These are phyloP conservation scores for Plasmodium vinckei DNA, from an alignment of 169 alveolate species.

Conservation along the genomic window DNA sequence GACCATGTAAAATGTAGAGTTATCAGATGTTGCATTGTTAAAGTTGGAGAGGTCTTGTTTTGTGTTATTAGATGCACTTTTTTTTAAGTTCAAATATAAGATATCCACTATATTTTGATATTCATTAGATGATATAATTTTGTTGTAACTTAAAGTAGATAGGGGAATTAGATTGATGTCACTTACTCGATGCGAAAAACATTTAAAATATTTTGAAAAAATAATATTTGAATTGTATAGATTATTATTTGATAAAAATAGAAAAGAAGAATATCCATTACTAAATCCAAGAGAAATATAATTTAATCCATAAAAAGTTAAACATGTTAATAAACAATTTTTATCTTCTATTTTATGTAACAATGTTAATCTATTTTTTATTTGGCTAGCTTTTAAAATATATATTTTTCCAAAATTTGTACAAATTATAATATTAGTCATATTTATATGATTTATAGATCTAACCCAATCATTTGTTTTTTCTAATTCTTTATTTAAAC, in stretches of 20 bases:
- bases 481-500: constrained; percentile 19
- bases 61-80: neutral
- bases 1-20: constrained; percentile 15
- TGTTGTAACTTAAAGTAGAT: constrained; percentile 10
- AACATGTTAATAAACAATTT: constrained; percentile 46
- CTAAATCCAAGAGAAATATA: constrained; percentile 65
- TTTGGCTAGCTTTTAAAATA: constrained; percentile 31
- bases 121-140: neutral
- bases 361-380: neutral
- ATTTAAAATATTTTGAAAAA: constrained; percentile 25
- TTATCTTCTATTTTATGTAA: constrained; percentile 45
- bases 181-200: constrained; percentile 70
- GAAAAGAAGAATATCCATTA: constrained; percentile 56
- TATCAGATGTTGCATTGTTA: neutral
- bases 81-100: constrained; percentile 19
- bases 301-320: constrained; percentile 39
- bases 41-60: neutral
- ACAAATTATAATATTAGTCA: constrained; percentile 25
- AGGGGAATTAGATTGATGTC: constrained; percentile 56
- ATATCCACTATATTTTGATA: constrained; percentile 9
- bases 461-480: constrained; percentile 70
- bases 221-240: neutral
- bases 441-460: constrained; percentile 41
- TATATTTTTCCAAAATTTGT: constrained; percentile 62
- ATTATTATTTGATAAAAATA: constrained; percentile 18